Evolutionary conservation across 441 rosid genomes (phyloP).

Genomic region (Dalechampia spathulata): DNA sequence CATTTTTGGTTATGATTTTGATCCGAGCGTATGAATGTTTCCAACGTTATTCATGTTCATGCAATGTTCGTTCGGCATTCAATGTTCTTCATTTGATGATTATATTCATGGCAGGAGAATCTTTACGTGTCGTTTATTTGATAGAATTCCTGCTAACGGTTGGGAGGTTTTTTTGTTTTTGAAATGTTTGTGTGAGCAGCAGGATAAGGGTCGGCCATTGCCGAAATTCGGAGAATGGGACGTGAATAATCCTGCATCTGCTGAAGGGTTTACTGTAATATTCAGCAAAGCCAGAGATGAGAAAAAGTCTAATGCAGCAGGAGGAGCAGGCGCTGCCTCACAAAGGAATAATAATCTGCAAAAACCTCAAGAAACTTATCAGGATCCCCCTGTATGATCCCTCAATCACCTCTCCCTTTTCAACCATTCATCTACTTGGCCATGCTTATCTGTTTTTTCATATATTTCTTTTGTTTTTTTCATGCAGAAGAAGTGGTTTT

Average conservation of each 20-base stretch:
- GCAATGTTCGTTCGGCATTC: no score
- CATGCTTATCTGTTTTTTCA: no score
- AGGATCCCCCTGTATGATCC: constrained; percentile 24
- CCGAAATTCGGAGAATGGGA: constrained; percentile 97
- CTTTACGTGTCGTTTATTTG: no score
- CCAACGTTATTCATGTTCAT: no score
- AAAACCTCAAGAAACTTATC: constrained; percentile 14
- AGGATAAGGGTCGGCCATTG: constrained; percentile 60
- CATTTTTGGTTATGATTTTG: background rate
- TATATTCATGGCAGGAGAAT: no score
- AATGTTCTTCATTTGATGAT: no score
- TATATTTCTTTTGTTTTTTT: background rate
- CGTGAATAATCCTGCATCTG: constrained; percentile 81
- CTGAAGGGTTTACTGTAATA: constrained; percentile 81
- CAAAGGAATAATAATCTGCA: constrained; percentile 15
- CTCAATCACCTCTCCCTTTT: background rate
- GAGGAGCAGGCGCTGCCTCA: constrained; percentile 20
- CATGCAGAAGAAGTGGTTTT: constrained; percentile 70
- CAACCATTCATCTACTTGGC: no score
- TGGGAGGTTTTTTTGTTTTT: background rate
- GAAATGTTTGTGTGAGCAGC: constrained; percentile 11
- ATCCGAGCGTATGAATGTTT: background rate
- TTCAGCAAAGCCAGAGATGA: constrained; percentile 79
- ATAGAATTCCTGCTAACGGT: no score
- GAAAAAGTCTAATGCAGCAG: constrained; percentile 45